Conservation (phyloP, 176 grass and related monocot genomes). For the Eragrostis curvula region DNA sequence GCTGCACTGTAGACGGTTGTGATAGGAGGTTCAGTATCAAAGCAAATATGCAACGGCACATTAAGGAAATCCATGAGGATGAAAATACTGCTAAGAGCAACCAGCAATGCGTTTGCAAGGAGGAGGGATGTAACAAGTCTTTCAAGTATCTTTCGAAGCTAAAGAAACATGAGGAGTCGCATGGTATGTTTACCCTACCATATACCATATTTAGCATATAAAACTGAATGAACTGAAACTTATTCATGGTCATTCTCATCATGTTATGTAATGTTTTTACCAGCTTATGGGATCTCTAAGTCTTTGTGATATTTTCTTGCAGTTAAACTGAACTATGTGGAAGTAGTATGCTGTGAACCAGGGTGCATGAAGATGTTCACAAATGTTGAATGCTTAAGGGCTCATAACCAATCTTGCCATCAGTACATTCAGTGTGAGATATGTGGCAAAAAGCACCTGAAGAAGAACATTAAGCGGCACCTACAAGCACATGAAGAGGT, state of each 20-base stretch:
- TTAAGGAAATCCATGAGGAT: conserved; percentile 59
- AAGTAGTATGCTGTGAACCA: conserved; percentile 67
- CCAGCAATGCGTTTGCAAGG: conserved; percentile 58
- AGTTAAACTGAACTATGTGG: conserved; percentile 67
- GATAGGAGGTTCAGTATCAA: conserved; percentile 63
- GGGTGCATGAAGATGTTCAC: conserved; percentile 73
- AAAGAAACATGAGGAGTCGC: conserved; percentile 71
- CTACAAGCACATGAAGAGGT: conserved; percentile 26
- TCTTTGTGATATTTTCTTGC: conserved; percentile 21
- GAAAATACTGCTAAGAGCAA: conserved; percentile 20
- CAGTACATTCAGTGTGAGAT: conserved; percentile 50
- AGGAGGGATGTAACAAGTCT: conserved; percentile 66
- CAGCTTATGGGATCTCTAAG: neutral
- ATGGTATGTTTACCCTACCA: conserved; percentile 49
- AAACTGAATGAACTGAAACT: neutral
- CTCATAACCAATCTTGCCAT: conserved; percentile 62
- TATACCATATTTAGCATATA: neutral
- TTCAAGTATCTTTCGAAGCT: conserved; percentile 74
- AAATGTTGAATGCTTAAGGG: conserved; percentile 55
- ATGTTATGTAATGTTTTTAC: neutral
- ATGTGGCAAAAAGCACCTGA: conserved; percentile 62
- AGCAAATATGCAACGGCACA: conserved; percentile 62
- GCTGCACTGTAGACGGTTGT: conserved; percentile 52
- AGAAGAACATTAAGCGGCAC: conserved; percentile 73
- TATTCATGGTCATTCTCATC: neutral